Evolutionary conservation across 139 green algal genomes (phyloP), one percentile per base, ranked within the genome.

Genomic region (Trebouxia sp.): DNA sequence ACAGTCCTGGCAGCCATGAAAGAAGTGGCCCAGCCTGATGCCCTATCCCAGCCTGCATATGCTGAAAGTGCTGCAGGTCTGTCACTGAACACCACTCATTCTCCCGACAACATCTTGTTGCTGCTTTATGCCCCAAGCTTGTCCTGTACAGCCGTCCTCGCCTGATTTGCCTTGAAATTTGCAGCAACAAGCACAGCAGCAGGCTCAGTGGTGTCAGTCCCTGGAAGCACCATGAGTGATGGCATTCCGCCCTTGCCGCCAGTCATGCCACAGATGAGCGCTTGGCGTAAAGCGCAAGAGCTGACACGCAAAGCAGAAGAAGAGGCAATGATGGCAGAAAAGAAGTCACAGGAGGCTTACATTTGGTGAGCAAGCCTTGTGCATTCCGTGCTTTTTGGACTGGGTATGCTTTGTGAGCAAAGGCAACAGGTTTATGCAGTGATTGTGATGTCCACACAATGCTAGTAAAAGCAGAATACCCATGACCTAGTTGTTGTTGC

Each of bases 281-380:
- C 69, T 26, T 77, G 69, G 69, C 41, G 43, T 4, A n/a, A 77
- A 9, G 69, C 69, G 11, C 41, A 51, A 41, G 69, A 77, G 22
- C 42, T 77, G 41, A 77, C 69, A 6, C 69, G 69, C 24, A 77
- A 77, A 53, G 69, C 69, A 41, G 69, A 77, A 32, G 43, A 56
- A 24, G 69, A 77, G 41, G 69, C 69, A 41, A 51, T 56, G 69
- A 4, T 77, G 12, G 69, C 69, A 37, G 69, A 77, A 26, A 51
- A 41, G 4, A 77, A 77, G n/a, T 77, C 69, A 5, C 69, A 77
- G 39, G 69, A 77, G 42, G 69, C 69, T n/a, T 77, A 77, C 39
- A 24, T 56, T 15, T 77, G 69, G 69, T 77, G 12, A 20, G 66
- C n/a, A n/a, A n/a, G n/a, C n/a, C n/a, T n/a, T n/a, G n/a, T n/a